phyloP scores from a whole-genome alignment of 2,329 filamentous ascomycete genomes.

The Ceratocystis harringtonii region DNA sequence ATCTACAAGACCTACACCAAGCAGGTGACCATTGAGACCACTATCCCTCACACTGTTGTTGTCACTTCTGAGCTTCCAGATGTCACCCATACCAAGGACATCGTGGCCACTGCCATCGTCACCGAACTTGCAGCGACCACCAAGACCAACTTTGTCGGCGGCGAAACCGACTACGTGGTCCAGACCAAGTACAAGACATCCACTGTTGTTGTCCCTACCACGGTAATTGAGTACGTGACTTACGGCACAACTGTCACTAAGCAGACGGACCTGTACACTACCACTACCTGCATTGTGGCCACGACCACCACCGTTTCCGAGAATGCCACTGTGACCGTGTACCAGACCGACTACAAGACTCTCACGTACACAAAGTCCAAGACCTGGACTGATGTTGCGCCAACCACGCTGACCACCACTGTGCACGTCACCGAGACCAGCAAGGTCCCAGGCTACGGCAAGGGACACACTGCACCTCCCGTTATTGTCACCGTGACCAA shows the following conservation, averaged over 20 bases:
- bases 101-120: neutral
- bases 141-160: neutral
- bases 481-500: constrained; percentile 11
- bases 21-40: neutral
- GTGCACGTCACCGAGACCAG: constrained; percentile 6
- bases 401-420: constrained; percentile 9
- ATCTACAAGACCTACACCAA: constrained; percentile 1
- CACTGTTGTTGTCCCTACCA: neutral
- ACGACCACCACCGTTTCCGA: constrained; percentile 6
- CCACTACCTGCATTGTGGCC: constrained; percentile 8
- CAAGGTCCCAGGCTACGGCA: neutral
- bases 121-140: constrained; percentile 4
- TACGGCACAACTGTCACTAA: constrained; percentile 11
- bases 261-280: constrained; percentile 11
- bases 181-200: neutral
- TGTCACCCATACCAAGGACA: neutral
- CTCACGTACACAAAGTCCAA: constrained; percentile 1
- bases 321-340: constrained; percentile 8
- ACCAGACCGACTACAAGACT: constrained; percentile 9
- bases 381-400: constrained; percentile 7
- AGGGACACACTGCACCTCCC: neutral
- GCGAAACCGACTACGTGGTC: constrained; percentile 4
- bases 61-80: constrained; percentile 1
- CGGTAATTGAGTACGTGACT: constrained; percentile 1
- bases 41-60: neutral